These are phyloP conservation scores for Sporisorium reilianum DNA, from an alignment of 1,284 basidiomycete genomes.

Conservation along the genomic window DNA sequence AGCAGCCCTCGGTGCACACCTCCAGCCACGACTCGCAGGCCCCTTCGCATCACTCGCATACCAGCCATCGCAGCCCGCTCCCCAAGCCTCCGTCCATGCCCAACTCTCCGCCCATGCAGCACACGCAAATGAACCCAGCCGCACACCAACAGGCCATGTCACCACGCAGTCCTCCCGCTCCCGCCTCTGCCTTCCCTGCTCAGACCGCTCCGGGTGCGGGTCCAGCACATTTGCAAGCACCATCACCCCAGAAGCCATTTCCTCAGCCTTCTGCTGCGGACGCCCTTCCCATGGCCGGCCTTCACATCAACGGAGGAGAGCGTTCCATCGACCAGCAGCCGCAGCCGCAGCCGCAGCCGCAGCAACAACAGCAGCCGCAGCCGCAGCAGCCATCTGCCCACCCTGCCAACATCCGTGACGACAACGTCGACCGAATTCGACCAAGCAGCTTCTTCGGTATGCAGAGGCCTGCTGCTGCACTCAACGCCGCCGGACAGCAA, in stretches of 20 bases:
- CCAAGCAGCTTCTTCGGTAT: constrained; percentile 61
- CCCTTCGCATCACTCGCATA: constrained; percentile 25
- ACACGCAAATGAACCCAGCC: constrained; percentile 9
- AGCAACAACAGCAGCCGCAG: no score
- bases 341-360: constrained; percentile 23
- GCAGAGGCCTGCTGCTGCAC: constrained; percentile 50
- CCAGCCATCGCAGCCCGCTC: constrained; percentile 34
- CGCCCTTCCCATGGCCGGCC: constrained; percentile 18
- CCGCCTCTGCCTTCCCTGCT: constrained; percentile 16
- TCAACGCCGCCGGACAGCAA: constrained; percentile 44
- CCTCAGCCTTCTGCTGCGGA: constrained; percentile 13
- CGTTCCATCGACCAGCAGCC: constrained; percentile 14
- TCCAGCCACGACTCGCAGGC: constrained; percentile 27
- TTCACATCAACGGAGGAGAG: constrained; percentile 23
- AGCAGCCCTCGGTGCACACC: constrained; percentile 20
- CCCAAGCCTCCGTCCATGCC: constrained; percentile 32
- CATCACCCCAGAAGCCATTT: constrained; percentile 6
- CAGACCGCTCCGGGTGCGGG: not conserved
- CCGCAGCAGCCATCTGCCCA: constrained; percentile 14
- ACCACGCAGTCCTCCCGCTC: constrained; percentile 13
- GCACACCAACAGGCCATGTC: constrained; percentile 6
- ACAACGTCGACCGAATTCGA: constrained; percentile 27
- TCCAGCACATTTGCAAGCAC: not conserved
- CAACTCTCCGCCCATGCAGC: constrained; percentile 12
- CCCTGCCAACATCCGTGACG: constrained; percentile 15